Base-by-base conservation (phyloP, 2,329 filamentous ascomycete genomes). In the Neopestalotiopsis rosae region DNA sequence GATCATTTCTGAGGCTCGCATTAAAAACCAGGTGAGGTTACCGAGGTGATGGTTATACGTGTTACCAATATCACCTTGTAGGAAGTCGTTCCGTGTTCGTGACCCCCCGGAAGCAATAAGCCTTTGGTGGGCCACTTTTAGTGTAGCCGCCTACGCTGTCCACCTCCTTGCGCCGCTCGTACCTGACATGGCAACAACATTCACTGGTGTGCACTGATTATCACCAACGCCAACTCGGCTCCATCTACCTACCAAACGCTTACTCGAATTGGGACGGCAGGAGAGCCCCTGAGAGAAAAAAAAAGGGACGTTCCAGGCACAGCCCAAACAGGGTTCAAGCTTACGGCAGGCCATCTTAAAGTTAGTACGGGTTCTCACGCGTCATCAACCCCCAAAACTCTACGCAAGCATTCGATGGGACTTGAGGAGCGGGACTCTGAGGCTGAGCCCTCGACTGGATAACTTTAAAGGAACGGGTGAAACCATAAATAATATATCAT, bases 401-500 rank as follows among this genome's bases (percentile, higher is more conserved):
- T 40, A 24, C 45, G 14, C 24, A 45, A 38, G 61, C 24, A 17
- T 65, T 65, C 62, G 42, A 66, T 66, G 64, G 64, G 64, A 28
- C 45, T 66, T 30, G 57, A 45, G 17, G 17, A 61, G 66, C 66
- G 52, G 24, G 30, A 42, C 56, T 34, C 30, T 34, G 58, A 67
- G 52, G 65, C 67, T 71, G 69, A 76, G 77, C 75, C 76, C 75
- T 76, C 68, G 72, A 63, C 69, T 69, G 69, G 69, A 66, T 56
- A 59, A 59, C 67, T 62, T 65, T 71, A 75, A 24, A n/a, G 45
- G 17, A 24, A 52, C 20, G 20, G 17, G 45, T 9, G 45, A 20
- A 52, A 52, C 9, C n/a, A 52, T 20, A 20, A n/a, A 20, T 70
- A 66, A 20, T 75, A 81, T 81, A 79, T 79, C 80, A 38, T 75